These are phyloP conservation scores for Vachellia pachyceras DNA, from an alignment of 306 rosid species.

Conservation along the genomic window DNA sequence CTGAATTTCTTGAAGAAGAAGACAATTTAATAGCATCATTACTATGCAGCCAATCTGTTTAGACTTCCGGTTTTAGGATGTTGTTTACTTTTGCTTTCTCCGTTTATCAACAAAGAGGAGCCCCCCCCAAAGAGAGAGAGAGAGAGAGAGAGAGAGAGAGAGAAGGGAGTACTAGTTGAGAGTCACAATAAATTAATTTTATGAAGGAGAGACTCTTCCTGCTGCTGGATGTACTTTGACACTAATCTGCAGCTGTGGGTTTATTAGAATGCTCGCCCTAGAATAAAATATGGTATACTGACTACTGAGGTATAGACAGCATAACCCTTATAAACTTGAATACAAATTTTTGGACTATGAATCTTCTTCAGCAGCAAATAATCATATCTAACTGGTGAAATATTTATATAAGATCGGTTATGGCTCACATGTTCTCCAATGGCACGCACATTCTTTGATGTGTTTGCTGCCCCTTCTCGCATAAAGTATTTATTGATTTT, in stretches of 20 bases:
- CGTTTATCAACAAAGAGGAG: not conserved
- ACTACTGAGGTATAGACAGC: not conserved
- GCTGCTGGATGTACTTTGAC: not conserved
- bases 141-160: too few relatives aligned
- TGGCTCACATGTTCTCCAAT: not conserved
- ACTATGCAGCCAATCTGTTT: not conserved
- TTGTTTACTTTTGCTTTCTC: not conserved
- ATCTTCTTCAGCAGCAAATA: slow-evolving; percentile 11
- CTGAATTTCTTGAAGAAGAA: not conserved
- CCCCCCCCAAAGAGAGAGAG: too few relatives aligned
- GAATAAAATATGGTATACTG: not conserved
- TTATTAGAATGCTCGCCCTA: not conserved
- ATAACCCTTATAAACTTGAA: not conserved
- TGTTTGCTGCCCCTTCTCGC: not conserved
- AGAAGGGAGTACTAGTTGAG: too few relatives aligned
- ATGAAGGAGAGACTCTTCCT: not conserved
- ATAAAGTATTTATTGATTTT: not conserved
- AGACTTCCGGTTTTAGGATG: not conserved
- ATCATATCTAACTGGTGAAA: not conserved
- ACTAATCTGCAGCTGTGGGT: not conserved
- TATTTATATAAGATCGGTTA: not conserved
- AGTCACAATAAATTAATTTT: slow-evolving; percentile 23
- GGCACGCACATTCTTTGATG: not conserved
- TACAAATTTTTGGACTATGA: not conserved
- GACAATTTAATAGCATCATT: not conserved